Evolutionary conservation across 164 flowering plant species (phyloP), one percentile per base, ranked within the genome.

Genomic region (Sedum album): DNA sequence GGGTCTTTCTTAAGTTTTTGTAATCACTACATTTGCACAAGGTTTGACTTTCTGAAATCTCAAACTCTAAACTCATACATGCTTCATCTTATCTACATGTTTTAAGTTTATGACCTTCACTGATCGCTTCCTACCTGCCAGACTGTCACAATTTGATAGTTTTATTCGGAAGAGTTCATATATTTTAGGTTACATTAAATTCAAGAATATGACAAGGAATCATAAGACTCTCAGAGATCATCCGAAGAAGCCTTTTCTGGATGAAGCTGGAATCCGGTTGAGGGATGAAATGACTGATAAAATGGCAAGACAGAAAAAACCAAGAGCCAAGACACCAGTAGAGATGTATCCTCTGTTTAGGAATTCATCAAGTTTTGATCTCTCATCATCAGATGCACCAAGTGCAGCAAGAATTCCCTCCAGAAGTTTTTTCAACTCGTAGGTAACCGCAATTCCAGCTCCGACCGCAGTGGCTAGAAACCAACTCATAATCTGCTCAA

Each of bases 391-490:
- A 1, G 17, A 9, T 1, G 25, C 70, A 14, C 53, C 48, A 44
- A 44, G 17, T 11, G 48, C 48, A 11, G 48, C 48, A 44, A 44
- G 48, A 15, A 44, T 44, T 3, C 48, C 48, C 1, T 11, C 23
- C 23, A 77, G 2, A 5, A 70, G 14, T 25, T 38, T 73, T 73
- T 79, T 82, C 20, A 82, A 35, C 69, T 84, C 84, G 20, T 67
- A 69, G 1, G 68, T 70, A 0, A 82, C 75, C 0, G 76, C 84
- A 36, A 82, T 75, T 14, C 84, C 86, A 17, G 76, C 81, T 1
- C 81, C 88, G n/a, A 71, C 80, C 4, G 79, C 84, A 0, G 81
- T 70, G 6, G 79, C 86, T 49, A 82, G 25, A 6, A 84, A 68
- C 31, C 76, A 76, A 55, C 77, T 71, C 15, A 84, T 71, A n/a